Percentiles rank a stretch among this genome's conserved stretches.
phyloP scores from a whole-genome alignment of 129 eudicot species.

The Artemisia tridentata region DNA sequence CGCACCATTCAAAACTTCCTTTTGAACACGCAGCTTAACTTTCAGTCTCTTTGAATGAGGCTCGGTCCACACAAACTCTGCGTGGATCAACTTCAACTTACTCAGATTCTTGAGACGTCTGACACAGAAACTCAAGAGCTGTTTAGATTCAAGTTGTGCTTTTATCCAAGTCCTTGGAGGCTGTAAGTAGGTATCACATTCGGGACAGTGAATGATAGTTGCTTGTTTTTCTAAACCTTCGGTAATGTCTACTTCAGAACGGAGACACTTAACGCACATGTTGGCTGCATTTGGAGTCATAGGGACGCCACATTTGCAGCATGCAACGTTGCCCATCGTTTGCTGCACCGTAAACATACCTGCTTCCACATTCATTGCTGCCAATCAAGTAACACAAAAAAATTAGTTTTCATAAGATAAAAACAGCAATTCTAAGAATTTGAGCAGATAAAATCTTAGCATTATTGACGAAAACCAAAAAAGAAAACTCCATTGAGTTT shows the following conservation, averaged over 20 bases:
- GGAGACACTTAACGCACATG: conserved; percentile 39
- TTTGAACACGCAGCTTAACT: conserved; percentile 5
- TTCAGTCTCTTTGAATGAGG: conserved; percentile 16
- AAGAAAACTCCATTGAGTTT: too few relatives aligned
- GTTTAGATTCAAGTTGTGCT: conserved; percentile 56
- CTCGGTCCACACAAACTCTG: conserved; percentile 10
- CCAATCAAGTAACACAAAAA: neutral
- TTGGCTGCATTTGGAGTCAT: conserved; percentile 70
- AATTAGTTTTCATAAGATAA: too few relatives aligned
- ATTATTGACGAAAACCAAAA: too few relatives aligned
- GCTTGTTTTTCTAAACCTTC: conserved; percentile 60
- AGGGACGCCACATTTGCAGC: conserved; percentile 63
- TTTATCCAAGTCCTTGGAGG: conserved; percentile 67
- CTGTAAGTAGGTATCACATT: conserved; percentile 57
- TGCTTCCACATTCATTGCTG: conserved; percentile 37
- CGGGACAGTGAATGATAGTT: conserved; percentile 48
- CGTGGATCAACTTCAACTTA: neutral
- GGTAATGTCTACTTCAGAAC: conserved; percentile 54
- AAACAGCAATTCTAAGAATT: too few relatives aligned
- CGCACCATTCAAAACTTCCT: conserved; percentile 52
- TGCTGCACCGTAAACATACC: conserved; percentile 53
- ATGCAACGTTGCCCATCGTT: conserved; percentile 57
- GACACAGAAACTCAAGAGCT: conserved; percentile 58
- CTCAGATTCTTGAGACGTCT: conserved; percentile 30
- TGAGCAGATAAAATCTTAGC: too few relatives aligned